Conservation (phyloP, 768 basidiomycete species). For the Hygrophoropsis aurantiaca region DNA sequence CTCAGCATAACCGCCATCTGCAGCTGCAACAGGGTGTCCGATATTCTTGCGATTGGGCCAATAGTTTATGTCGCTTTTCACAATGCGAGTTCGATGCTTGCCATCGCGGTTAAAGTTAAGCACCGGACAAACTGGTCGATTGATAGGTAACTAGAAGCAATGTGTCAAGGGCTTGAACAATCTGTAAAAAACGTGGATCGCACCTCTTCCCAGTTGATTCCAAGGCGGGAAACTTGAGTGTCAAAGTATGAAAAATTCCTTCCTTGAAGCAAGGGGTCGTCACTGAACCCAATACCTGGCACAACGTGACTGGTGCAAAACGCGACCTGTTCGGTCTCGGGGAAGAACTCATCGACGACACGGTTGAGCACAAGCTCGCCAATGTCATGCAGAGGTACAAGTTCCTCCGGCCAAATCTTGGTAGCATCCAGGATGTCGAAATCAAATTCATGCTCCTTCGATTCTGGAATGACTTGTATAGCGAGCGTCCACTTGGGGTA, state of each 20-base stretch:
- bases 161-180: not conserved
- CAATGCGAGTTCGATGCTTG: constrained; percentile 53
- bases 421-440: constrained; percentile 89
- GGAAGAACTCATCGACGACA: constrained; percentile 73
- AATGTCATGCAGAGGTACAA: constrained; percentile 74
- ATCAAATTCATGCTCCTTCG: constrained; percentile 76
- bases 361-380: constrained; percentile 72
- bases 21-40: constrained; percentile 45
- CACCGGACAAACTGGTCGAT: constrained; percentile 75
- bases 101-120: constrained; percentile 71
- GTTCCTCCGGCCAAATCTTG: constrained; percentile 82
- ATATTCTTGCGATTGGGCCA: constrained; percentile 73
- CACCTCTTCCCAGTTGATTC: constrained; percentile 76
- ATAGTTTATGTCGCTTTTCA: constrained; percentile 66
- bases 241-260: constrained; percentile 89
- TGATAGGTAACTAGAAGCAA: constrained; percentile 66
- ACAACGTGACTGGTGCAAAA: constrained; percentile 72
- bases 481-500: constrained; percentile 80
- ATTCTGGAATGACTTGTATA: constrained; percentile 62
- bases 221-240: constrained; percentile 79
- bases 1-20: constrained; percentile 61
- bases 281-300: constrained; percentile 68
- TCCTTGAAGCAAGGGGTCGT: constrained; percentile 81
- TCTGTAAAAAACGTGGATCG: constrained; percentile 4
- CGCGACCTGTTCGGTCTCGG: constrained; percentile 86